Conservation (phyloP, 176 grass and related monocot genomes). For the Pharus latifolius region DNA sequence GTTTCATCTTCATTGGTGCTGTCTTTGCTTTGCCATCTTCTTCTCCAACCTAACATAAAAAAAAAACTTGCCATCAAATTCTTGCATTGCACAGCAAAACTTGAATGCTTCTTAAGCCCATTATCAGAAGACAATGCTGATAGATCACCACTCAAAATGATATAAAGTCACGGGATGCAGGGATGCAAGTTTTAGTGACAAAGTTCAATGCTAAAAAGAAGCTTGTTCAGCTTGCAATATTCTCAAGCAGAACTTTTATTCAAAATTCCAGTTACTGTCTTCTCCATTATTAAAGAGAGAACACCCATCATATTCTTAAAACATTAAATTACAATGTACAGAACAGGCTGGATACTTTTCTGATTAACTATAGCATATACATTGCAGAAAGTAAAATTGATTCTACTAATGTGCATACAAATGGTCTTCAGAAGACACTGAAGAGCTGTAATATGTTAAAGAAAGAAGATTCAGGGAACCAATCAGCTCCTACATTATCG, state of each 20-base stretch:
- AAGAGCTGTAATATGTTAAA: background rate
- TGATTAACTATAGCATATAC: background rate
- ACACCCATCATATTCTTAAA: background rate
- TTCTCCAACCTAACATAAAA: slow-evolving; percentile 66
- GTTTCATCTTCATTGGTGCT: slow-evolving; percentile 71
- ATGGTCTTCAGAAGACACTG: background rate
- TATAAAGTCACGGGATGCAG: background rate
- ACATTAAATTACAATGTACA: background rate
- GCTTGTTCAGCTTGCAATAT: background rate
- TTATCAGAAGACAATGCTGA: background rate
- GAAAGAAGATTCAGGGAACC: background rate
- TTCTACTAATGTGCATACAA: background rate
- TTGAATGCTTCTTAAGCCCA: background rate
- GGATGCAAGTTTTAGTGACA: background rate
- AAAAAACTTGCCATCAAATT: background rate
- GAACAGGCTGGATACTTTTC: background rate
- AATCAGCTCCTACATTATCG: background rate
- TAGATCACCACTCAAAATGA: background rate
- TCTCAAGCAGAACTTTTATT: background rate
- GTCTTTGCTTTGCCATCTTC: slow-evolving; percentile 61
- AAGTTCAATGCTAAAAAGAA: background rate
- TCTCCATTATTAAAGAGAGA: background rate
- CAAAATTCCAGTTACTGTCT: no score
- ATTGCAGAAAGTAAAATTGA: background rate
- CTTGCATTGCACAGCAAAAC: background rate